A percentile compares a stretch with the other conserved stretches of the same genome.
These are phyloP conservation scores for Leishmania braziliensis DNA, from an alignment of 208 protist species.

Conservation along the genomic window DNA sequence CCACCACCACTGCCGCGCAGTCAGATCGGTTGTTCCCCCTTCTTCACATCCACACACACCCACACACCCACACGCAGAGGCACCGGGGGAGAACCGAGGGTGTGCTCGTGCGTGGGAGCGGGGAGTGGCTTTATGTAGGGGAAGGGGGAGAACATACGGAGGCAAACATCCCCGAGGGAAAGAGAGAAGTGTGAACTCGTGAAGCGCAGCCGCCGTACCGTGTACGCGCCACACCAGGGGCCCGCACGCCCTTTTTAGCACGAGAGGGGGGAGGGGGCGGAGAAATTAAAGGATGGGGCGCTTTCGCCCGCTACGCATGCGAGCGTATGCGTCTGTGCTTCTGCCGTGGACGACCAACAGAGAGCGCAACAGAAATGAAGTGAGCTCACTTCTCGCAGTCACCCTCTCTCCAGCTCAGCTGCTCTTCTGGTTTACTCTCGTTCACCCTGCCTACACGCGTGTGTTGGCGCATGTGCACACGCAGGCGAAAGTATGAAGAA, in stretches of 20 bases:
- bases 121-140: too few species aligned
- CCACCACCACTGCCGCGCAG: too few species aligned
- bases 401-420: not conserved
- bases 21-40: too few species aligned
- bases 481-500: not conserved
- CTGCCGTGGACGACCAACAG: not conserved
- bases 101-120: too few species aligned
- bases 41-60: too few species aligned
- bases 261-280: not conserved
- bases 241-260: not conserved
- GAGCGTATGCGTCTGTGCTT: not conserved
- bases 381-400: not conserved
- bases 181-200: not conserved
- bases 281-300: too few species aligned
- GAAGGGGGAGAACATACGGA: too few species aligned
- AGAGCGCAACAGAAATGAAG: not conserved
- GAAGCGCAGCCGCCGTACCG: not conserved
- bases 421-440: not conserved
- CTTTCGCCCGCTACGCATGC: not conserved
- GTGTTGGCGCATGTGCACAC: not conserved
- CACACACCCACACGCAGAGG: too few species aligned
- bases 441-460: not conserved
- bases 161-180: too few species aligned
- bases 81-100: too few species aligned
- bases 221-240: not conserved